Evolutionary conservation across 116 monocot genomes (phyloP).

Genomic region (Iris pallida): DNA sequence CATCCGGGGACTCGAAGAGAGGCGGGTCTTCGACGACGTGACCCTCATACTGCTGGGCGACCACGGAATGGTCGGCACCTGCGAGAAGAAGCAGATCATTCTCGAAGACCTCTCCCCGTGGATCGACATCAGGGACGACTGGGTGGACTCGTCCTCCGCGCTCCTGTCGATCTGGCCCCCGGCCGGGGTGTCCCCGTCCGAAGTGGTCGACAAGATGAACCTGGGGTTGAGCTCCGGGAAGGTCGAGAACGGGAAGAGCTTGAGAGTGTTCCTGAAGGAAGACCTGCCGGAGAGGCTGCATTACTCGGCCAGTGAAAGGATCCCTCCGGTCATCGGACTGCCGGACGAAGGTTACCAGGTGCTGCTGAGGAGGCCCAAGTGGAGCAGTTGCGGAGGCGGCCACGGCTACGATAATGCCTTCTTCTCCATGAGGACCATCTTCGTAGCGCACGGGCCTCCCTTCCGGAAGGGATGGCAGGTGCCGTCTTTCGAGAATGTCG

Average conservation of each 20-base stretch:
- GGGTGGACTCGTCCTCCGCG: slow-evolving; percentile 38
- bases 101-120: slow-evolving; percentile 55
- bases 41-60: slow-evolving; percentile 60
- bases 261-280: slow-evolving; percentile 67
- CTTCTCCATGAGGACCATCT: slow-evolving; percentile 47
- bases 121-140: slow-evolving; percentile 37
- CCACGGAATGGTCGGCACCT: slow-evolving; percentile 75
- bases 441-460: slow-evolving; percentile 36
- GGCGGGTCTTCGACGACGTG: slow-evolving; percentile 69
- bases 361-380: slow-evolving; percentile 23
- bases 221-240: slow-evolving; percentile 50
- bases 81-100: slow-evolving; percentile 49
- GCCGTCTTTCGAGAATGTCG: slow-evolving; percentile 39
- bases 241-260: slow-evolving; percentile 41
- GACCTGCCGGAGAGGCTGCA: slow-evolving; percentile 57
- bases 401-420: slow-evolving; percentile 44
- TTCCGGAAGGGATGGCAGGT: slow-evolving; percentile 34
- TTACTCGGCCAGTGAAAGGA: slow-evolving; percentile 48
- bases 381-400: slow-evolving; percentile 46
- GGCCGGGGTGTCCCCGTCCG: slow-evolving; percentile 13
- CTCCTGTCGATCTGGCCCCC: slow-evolving; percentile 48
- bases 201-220: slow-evolving; percentile 61
- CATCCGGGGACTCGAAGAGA: slow-evolving; percentile 51
- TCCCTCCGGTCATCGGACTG: slow-evolving; percentile 61
- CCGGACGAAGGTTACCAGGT: slow-evolving; percentile 58